Conservation (phyloP, 805 yeast genomes). For the Metschnikowia baotianmanensis region DNA sequence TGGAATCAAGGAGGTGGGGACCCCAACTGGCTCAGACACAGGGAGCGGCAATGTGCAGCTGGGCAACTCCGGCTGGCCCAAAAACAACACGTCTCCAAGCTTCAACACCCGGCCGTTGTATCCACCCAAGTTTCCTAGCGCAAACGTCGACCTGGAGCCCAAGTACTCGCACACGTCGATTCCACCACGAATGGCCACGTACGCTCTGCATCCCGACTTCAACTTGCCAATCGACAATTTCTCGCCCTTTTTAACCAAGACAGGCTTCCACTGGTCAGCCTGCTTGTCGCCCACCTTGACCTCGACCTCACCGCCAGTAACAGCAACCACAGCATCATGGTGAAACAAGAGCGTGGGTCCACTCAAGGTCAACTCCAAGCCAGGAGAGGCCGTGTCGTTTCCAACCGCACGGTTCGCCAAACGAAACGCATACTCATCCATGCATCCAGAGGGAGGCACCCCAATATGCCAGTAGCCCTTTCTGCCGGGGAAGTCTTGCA, state of each 20-base stretch:
- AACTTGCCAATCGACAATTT: constrained; percentile 79
- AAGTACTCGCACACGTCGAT: constrained; percentile 90
- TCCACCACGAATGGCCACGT: constrained; percentile 89
- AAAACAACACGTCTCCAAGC: constrained; percentile 85
- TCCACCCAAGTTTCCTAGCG: constrained; percentile 91
- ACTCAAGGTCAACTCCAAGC: constrained; percentile 79
- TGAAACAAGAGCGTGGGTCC: constrained; percentile 91
- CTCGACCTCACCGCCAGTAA: constrained; percentile 81
- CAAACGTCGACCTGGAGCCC: constrained; percentile 96
- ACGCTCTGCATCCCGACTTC: constrained; percentile 80
- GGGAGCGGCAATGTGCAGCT: constrained; percentile 74
- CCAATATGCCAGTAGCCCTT: constrained; percentile 85
- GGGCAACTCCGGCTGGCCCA: constrained; percentile 72
- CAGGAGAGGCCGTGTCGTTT: constrained; percentile 78
- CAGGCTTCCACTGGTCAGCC: constrained; percentile 69
- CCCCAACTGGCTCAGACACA: constrained; percentile 55
- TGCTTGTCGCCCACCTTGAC: constrained; percentile 62
- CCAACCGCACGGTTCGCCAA: constrained; percentile 90
- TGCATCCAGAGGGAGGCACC: constrained; percentile 98
- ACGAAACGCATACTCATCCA: constrained; percentile 91
- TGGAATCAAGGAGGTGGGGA: constrained; percentile 60
- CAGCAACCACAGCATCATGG: constrained; percentile 68
- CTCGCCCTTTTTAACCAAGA: constrained; percentile 70
- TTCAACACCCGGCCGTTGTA: constrained; percentile 89
- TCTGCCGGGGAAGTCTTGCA: constrained; percentile 95